These are phyloP conservation scores for Sclerotinia minor DNA, from an alignment of 2,329 filamentous ascomycete genomes.

Conservation along the genomic window DNA sequence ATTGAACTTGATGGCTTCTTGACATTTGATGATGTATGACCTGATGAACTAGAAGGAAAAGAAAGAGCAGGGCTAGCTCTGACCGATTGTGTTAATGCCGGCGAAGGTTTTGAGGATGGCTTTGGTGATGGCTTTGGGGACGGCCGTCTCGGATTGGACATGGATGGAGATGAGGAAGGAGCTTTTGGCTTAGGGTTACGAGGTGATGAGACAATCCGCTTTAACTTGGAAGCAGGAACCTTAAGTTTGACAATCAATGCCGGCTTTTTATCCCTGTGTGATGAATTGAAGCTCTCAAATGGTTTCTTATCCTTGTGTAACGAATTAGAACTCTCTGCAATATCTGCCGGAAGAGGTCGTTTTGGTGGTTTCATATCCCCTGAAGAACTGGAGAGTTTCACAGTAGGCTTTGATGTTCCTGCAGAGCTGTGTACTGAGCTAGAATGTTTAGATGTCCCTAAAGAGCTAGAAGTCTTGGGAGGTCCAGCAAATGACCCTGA, in stretches of 20 bases:
- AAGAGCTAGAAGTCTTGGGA: not conserved
- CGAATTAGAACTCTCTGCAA: constrained; percentile 21
- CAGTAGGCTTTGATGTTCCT: not conserved
- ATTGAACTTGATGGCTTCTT: not conserved
- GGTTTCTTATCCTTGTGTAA: constrained; percentile 11
- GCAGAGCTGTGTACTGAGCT: not conserved
- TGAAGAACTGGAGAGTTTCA: constrained; percentile 16
- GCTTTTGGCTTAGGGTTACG: constrained; percentile 30
- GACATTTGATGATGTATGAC: constrained; percentile 19
- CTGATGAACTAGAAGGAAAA: constrained; percentile 26
- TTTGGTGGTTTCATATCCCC: constrained; percentile 34
- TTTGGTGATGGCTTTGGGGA: constrained; percentile 27
- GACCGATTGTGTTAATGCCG: constrained; percentile 25
- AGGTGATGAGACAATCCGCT: constrained; percentile 30
- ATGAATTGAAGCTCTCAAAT: constrained; percentile 12
- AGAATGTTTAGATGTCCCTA: constrained; percentile 3
- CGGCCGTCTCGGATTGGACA: constrained; percentile 9
- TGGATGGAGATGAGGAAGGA: constrained; percentile 20
- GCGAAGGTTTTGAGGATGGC: constrained; percentile 31
- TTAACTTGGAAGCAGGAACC: constrained; percentile 28
- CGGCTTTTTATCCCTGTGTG: constrained; percentile 5
- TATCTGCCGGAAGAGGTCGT: constrained; percentile 30
- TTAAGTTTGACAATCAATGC: constrained; percentile 26
- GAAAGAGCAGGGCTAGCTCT: constrained; percentile 26
- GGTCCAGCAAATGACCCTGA: not conserved